Evolutionary conservation across 371 early-diverging fungal species (phyloP), one percentile per base, ranked within the genome.

Genomic region (Saksenaea oblongispora): DNA sequence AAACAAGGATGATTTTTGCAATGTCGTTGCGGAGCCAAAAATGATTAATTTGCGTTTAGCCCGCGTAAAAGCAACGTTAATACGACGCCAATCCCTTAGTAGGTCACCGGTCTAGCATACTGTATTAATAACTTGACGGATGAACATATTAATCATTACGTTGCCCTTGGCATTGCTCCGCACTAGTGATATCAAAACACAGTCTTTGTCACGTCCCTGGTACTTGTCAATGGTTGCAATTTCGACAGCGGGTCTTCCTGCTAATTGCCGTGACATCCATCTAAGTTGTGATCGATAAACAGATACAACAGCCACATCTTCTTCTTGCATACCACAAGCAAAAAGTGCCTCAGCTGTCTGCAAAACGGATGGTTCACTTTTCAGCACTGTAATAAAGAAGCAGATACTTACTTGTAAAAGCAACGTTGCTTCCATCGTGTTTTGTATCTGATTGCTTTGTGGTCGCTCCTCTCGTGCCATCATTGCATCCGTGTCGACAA

Each of bases 21-120:
- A 70, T 0, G 95, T 95, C 2, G 72, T 70, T 7, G 65, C 61
- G 0, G 94, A 95, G 0, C 99, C 99, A 65, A 99, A 78, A 5
- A 99, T 73, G 35, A 98, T 85, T n/a, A 99, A 71, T 67, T 97
- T 97, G 36, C 69, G 71, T 65, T 90, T 92, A 0, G 99, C 97
- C 41, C 99, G 80, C 4, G 99, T 99, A 37, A 99, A 80, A 0
- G 98, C 99, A 10, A 99, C 99, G 72, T 99, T 99, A 64, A 99
- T 79, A 24, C 99, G 88, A 31, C 94, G 85, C 93, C 95, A 95
- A 68, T 97, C 96, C 61, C 86, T 80, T 42, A 99, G 72, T 13
- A 99, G 74, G 35, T 96, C 94, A 28, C 98, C 98, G 8, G 89
- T 76, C 88, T 88, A 70, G 18, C 34, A 8, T 0, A 28, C 28